A percentile compares a stretch with the other conserved stretches of the same genome.
Conservation (phyloP, 345 rosid genomes). For the Syzygium grande region DNA sequence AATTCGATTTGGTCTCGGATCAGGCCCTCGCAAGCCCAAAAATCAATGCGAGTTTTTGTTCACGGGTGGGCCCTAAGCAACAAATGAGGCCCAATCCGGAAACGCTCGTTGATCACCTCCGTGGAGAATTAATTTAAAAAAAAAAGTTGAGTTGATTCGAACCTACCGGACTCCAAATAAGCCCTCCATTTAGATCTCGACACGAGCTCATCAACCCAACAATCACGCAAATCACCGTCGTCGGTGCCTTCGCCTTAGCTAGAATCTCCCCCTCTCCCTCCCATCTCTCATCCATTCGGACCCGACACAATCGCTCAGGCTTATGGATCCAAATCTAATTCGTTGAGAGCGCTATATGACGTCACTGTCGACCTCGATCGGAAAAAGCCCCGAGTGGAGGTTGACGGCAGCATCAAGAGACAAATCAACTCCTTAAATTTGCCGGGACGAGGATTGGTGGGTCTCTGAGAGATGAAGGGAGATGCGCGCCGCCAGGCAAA, state of each 20-base stretch:
- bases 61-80: not conserved
- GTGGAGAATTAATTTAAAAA: not conserved
- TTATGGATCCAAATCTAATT: not conserved
- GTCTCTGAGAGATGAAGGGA: not conserved
- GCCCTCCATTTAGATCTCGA: not conserved
- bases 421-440: not conserved
- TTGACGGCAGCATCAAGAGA: not conserved
- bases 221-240: not conserved
- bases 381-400: not conserved
- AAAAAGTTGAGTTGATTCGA: not conserved
- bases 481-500: not conserved
- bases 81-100: not conserved
- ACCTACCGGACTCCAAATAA: not conserved
- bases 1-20: not conserved
- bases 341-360: not conserved
- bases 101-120: not conserved
- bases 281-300: not conserved
- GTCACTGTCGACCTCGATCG: not conserved
- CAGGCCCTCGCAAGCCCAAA: not conserved
- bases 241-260: not conserved
- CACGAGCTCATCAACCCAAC: not conserved
- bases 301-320: not conserved
- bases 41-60: not conserved
- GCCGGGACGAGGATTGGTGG: not conserved
- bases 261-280: not conserved